Percentiles rank a stretch among this genome's conserved stretches.
phyloP scores from a whole-genome alignment of 2,329 filamentous ascomycete genomes.

The Mycocentrospora acerina region DNA sequence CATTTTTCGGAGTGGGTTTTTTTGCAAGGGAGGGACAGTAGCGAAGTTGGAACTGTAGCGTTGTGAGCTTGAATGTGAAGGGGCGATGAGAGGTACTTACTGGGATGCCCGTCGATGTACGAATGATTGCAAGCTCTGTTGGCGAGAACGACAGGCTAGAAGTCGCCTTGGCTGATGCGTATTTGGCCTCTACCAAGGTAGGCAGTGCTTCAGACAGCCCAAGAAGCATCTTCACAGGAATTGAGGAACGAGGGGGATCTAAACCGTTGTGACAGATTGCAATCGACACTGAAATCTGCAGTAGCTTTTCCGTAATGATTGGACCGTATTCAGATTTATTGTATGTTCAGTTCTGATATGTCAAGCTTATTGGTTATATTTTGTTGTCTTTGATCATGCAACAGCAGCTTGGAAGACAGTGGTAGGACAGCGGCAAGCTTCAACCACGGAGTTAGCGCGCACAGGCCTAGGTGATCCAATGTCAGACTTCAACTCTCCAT shows the following conservation, averaged over 20 bases:
- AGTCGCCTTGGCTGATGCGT: conserved; percentile 36
- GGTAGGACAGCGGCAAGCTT: neutral
- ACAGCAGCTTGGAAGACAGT: too few relatives aligned
- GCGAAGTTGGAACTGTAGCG: conserved; percentile 68
- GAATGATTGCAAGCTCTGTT: conserved; percentile 43
- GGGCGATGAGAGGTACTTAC: conserved; percentile 27
- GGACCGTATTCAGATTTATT: too few relatives aligned
- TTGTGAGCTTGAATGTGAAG: conserved; percentile 12
- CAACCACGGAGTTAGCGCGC: neutral
- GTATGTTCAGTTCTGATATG: too few relatives aligned
- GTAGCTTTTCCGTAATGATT: too few relatives aligned
- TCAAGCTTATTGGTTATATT: too few relatives aligned
- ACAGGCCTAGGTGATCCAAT: conserved; percentile 1
- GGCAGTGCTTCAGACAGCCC: conserved; percentile 38
- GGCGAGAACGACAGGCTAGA: conserved; percentile 42
- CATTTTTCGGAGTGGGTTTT: conserved; percentile 58
- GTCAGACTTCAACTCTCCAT: neutral
- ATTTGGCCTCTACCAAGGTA: conserved; percentile 42
- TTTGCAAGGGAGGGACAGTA: conserved; percentile 69
- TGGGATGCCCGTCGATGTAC: conserved; percentile 39
- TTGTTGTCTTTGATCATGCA: too few relatives aligned
- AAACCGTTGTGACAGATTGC: too few relatives aligned
- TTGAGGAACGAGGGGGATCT: conserved; percentile 2
- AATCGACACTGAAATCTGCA: too few relatives aligned
- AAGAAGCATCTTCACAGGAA: conserved; percentile 31